phyloP scores from a whole-genome alignment of 2,329 filamentous ascomycete species.

The Neofusicoccum ribis region DNA sequence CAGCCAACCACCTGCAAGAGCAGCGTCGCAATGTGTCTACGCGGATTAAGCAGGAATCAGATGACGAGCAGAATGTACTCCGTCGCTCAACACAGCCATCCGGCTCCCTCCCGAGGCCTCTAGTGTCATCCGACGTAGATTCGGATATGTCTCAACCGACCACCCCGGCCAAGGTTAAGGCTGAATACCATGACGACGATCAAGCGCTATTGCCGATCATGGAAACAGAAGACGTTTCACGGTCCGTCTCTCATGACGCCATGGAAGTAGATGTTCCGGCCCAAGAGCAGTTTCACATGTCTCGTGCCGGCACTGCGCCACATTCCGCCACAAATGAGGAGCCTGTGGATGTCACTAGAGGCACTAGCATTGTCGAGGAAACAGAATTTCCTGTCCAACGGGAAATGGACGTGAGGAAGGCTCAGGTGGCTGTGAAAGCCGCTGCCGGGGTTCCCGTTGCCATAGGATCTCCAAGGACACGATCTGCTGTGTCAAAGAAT shows the following conservation, averaged over 20 bases:
- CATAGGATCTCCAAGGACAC: background rate
- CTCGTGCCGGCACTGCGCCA: background rate
- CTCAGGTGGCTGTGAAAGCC: background rate
- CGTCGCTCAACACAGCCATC: background rate
- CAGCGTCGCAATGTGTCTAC: background rate
- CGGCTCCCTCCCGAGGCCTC: background rate
- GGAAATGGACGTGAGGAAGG: background rate
- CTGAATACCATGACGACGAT: background rate
- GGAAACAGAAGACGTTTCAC: background rate
- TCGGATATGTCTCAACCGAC: background rate
- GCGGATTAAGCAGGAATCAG: background rate
- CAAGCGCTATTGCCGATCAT: background rate
- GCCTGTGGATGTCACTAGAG: background rate
- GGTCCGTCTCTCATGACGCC: background rate
- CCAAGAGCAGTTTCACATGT: background rate
- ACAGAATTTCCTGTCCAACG: background rate
- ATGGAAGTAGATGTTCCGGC: slow-evolving; percentile 1
- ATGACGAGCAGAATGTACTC: background rate
- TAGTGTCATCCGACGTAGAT: background rate
- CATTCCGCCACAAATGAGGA: background rate
- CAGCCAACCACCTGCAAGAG: background rate
- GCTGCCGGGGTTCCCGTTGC: background rate
- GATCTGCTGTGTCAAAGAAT: background rate
- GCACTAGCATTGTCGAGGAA: background rate
- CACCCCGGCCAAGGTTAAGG: slow-evolving; percentile 11